Conservation (phyloP, 192 early-diverging fungal genomes). For the Rhizophagus prolifer region DNA sequence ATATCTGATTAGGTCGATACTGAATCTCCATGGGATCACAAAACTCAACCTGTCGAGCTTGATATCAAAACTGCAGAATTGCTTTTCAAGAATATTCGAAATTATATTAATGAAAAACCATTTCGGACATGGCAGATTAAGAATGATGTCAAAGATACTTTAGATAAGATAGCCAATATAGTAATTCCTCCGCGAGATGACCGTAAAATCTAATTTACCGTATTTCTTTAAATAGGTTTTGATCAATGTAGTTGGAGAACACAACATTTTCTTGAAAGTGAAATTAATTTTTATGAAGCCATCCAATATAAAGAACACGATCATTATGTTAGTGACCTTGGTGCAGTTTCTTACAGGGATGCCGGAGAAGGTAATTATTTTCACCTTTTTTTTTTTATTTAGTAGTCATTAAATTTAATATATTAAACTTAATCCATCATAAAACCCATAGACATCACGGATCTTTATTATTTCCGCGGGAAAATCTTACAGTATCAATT, state of each 20-base stretch:
- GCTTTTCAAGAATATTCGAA: constrained; percentile 4
- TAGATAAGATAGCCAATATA: constrained; percentile 13
- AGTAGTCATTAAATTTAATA: background rate
- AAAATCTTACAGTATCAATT: constrained; percentile 49
- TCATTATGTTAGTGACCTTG: constrained; percentile 8
- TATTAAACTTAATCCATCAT: background rate
- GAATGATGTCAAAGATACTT: constrained; percentile 20
- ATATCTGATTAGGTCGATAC: constrained; percentile 41
- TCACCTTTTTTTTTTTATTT: background rate
- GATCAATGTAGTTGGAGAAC: constrained; percentile 13
- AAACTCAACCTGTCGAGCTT: constrained; percentile 45
- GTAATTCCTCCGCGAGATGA: background rate
- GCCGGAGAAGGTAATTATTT: background rate
- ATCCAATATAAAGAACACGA: constrained; percentile 10
- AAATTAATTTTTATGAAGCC: constrained; percentile 18
- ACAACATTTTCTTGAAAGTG: constrained; percentile 10
- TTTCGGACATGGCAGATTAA: background rate
- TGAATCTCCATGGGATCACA: constrained; percentile 54
- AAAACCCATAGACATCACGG: background rate
- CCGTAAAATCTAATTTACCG: background rate
- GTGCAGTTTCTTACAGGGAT: background rate
- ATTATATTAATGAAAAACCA: constrained; percentile 16
- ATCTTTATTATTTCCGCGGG: constrained; percentile 59
- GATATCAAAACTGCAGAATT: constrained; percentile 51
- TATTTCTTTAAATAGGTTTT: background rate